phyloP scores from a whole-genome alignment of 116 monocot genomes.

The Iris pallida region DNA sequence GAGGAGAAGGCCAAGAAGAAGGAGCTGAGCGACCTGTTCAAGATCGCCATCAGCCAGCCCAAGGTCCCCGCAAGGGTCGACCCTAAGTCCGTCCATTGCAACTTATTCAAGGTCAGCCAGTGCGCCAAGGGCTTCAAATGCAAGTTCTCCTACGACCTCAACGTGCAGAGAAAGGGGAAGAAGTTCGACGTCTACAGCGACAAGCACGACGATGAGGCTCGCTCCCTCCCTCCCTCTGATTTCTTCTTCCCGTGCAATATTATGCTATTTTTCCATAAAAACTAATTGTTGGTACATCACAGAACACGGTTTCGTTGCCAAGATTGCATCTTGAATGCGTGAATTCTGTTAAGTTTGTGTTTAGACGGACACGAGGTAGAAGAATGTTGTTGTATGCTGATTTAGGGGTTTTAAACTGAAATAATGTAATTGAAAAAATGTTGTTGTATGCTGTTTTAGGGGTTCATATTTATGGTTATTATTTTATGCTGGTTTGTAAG shows the following conservation, averaged over 20 bases:
- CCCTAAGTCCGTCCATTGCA: conserved; percentile 95
- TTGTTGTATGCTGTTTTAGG: too few species aligned
- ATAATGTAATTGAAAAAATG: too few species aligned
- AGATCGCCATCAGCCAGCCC: conserved; percentile 89
- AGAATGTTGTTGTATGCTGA: too few species aligned
- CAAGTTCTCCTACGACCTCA: conserved; percentile 96
- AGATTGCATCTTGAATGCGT: too few species aligned
- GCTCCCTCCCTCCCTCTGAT: not conserved
- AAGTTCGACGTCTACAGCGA: conserved; percentile 96
- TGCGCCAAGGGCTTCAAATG: conserved; percentile 96
- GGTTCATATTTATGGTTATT: conserved; percentile 4
- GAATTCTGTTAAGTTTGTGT: too few species aligned
- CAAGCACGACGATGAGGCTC: conserved; percentile 53
- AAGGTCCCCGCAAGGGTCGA: conserved; percentile 97
- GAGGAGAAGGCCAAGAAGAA: conserved; percentile 97
- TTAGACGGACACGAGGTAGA: too few species aligned
- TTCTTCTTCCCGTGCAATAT: not conserved
- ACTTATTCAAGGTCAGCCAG: conserved; percentile 93
- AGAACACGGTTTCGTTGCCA: not conserved
- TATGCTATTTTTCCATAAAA: not conserved
- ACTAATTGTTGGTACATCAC: not conserved
- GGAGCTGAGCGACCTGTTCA: conserved; percentile 96
- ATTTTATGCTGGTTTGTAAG: conserved; percentile 72
- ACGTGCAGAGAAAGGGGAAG: conserved; percentile 93
- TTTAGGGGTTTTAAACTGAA: too few species aligned